phyloP scores from a whole-genome alignment of 2,329 filamentous ascomycete species.

The Exophiala sideris region DNA sequence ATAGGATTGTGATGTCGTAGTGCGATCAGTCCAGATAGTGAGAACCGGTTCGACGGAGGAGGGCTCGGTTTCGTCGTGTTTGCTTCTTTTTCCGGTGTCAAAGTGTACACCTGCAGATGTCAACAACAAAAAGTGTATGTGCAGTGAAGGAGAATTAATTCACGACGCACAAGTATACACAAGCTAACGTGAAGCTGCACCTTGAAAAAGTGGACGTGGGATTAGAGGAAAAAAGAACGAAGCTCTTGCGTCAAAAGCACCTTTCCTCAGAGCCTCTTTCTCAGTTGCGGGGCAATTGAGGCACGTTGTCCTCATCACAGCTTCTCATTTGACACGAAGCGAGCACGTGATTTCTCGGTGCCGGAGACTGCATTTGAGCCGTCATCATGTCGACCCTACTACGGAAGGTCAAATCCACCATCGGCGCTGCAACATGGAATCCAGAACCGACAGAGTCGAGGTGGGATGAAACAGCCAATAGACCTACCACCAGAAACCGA shows the following conservation, averaged over 20 bases:
- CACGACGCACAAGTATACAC: too few relatives aligned
- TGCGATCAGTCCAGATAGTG: not conserved
- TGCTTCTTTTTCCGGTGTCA: not conserved
- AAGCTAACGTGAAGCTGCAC: too few relatives aligned
- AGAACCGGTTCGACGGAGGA: not conserved
- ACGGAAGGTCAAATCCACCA: conserved; percentile 25
- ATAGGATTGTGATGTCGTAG: not conserved
- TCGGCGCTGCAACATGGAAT: conserved; percentile 3
- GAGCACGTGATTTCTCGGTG: conserved; percentile 2
- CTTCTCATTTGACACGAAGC: not conserved
- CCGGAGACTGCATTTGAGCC: not conserved
- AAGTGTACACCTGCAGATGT: not conserved
- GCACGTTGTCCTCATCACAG: not conserved
- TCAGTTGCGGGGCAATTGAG: not conserved
- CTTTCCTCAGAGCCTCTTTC: not conserved
- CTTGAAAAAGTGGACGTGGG: too few relatives aligned
- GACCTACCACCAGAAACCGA: conserved; percentile 3
- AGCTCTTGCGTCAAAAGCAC: not conserved
- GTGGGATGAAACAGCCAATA: not conserved
- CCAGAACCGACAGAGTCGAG: conserved; percentile 1
- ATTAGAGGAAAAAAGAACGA: not conserved
- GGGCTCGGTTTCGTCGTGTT: not conserved
- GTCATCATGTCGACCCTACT: conserved; percentile 22
- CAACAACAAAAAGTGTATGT: conserved; percentile 1
- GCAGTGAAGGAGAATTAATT: conserved; percentile 1